Evolutionary conservation across 2,329 filamentous ascomycete species (phyloP).

Genomic region (Torrubiella hemipterigena): DNA sequence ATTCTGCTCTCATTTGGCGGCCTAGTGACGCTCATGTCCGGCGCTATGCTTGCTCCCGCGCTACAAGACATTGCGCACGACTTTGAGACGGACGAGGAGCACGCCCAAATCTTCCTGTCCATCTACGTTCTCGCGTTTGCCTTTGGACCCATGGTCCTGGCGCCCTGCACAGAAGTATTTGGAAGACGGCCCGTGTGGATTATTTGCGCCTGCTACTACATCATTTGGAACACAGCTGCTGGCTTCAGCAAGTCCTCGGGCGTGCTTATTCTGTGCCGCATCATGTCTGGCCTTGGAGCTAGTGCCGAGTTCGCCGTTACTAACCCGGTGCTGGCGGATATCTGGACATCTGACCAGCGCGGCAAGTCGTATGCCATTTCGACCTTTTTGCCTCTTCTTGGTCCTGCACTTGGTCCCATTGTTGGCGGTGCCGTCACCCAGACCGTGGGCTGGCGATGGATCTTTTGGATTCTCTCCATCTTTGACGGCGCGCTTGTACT

Average conservation of each 20-base stretch:
- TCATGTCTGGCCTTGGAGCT: slow-evolving; percentile 14
- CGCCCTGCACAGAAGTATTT: slow-evolving; percentile 20
- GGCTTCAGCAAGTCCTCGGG: slow-evolving; percentile 16
- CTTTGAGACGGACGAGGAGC: slow-evolving; percentile 12
- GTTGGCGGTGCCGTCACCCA: slow-evolving; percentile 54
- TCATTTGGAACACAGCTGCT: slow-evolving; percentile 23
- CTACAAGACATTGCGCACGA: slow-evolving; percentile 19
- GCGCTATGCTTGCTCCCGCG: slow-evolving; percentile 23
- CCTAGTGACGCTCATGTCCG: slow-evolving; percentile 22
- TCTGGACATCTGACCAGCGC: slow-evolving; percentile 20
- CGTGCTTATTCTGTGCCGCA: slow-evolving; percentile 17
- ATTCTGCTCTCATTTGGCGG: slow-evolving; percentile 19
- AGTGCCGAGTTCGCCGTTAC: slow-evolving; percentile 17
- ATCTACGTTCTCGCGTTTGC: slow-evolving; percentile 22
- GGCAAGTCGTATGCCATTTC: slow-evolving; percentile 23
- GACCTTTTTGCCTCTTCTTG: slow-evolving; percentile 26
- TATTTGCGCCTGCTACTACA: slow-evolving; percentile 17
- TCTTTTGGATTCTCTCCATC: slow-evolving; percentile 55
- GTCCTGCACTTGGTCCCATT: slow-evolving; percentile 56
- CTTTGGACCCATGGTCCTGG: slow-evolving; percentile 20
- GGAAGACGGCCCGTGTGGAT: slow-evolving; percentile 22
- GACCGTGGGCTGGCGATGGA: slow-evolving; percentile 55
- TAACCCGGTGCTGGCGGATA: slow-evolving; percentile 21
- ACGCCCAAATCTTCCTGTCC: slow-evolving; percentile 19
- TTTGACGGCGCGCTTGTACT: slow-evolving; percentile 41